These are phyloP conservation scores for Phytophthora cryptogea DNA, from an alignment of 352 stramenopile species.

Conservation along the genomic window DNA sequence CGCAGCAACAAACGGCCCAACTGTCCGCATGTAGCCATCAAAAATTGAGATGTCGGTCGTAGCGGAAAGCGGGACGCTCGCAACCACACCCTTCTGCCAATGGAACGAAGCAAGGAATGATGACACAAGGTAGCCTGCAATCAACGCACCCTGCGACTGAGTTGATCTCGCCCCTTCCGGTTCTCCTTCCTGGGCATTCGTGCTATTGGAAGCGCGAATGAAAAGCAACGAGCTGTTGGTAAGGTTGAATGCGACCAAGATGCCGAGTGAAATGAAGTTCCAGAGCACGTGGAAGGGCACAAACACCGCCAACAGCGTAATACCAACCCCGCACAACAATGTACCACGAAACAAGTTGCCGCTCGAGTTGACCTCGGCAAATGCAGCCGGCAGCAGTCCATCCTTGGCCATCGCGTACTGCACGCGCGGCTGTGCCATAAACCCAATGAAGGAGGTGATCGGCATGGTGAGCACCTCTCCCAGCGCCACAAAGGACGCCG, in stretches of 20 bases:
- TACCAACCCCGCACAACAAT: constrained; percentile 51
- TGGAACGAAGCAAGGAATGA: constrained; percentile 76
- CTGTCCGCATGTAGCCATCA: constrained; percentile 58
- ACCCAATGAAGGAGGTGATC: constrained; percentile 95
- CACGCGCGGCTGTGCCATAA: constrained; percentile 92
- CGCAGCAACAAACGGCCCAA: constrained; percentile 48
- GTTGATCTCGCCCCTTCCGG: constrained; percentile 2
- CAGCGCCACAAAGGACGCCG: constrained; percentile 83
- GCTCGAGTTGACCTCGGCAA: constrained; percentile 72
- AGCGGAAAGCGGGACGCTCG: constrained; percentile 29
- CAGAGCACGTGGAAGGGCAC: constrained; percentile 88
- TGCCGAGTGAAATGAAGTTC: constrained; percentile 91
- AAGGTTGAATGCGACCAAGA: constrained; percentile 90
- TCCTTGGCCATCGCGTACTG: constrained; percentile 94
- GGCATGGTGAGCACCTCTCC: constrained; percentile 95
- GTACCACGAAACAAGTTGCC: constrained; percentile 80
- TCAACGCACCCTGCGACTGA: constrained; percentile 39
- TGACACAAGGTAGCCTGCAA: constrained; percentile 53
- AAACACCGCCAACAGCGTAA: constrained; percentile 68
- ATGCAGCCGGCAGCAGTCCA: constrained; percentile 89
- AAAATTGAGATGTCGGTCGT: constrained; percentile 33
- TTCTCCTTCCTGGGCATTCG: constrained; percentile 2
- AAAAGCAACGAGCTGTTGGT: constrained; percentile 88
- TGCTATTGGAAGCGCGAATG: constrained; percentile 50
- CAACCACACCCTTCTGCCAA: constrained; percentile 75